A percentile compares a stretch with the other conserved stretches of the same genome.
These are phyloP conservation scores for Chenopodium quinoa DNA, from an alignment of 148 eudicot genomes.

Conservation along the genomic window DNA sequence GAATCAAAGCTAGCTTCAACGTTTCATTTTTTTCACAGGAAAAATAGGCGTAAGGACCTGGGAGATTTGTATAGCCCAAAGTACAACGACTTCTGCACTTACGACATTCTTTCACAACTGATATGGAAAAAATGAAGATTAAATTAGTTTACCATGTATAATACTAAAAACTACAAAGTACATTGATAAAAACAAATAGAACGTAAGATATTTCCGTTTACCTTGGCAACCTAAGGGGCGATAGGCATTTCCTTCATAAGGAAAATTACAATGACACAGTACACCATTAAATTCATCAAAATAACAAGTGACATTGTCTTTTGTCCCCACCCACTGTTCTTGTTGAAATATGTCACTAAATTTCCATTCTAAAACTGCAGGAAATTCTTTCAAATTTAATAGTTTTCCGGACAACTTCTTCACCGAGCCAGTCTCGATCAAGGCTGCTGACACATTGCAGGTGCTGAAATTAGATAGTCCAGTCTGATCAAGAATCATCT, in stretches of 20 bases:
- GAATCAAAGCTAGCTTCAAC: not conserved
- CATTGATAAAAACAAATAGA: too few relatives aligned
- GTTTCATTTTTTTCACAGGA: not conserved
- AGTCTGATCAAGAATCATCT: not conserved
- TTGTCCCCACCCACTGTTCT: too few relatives aligned
- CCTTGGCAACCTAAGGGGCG: slow-evolving; percentile 30
- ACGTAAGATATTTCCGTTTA: not conserved
- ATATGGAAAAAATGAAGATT: not conserved
- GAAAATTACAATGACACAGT: not conserved
- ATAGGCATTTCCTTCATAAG: slow-evolving; percentile 29
- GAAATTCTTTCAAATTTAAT: not conserved
- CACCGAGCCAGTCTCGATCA: not conserved
- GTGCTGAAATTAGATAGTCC: not conserved
- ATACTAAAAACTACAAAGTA: too few relatives aligned
- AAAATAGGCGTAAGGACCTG: not conserved
- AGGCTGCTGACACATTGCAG: slow-evolving; percentile 18
- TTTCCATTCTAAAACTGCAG: slow-evolving; percentile 18
- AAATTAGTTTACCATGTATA: not conserved
- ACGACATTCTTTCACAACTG: slow-evolving; percentile 24
- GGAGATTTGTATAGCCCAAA: too few relatives aligned
- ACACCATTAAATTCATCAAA: not conserved
- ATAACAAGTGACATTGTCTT: not conserved
- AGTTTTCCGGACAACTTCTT: not conserved
- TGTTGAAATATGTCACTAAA: too few relatives aligned
- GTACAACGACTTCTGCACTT: not conserved